Evolutionary conservation across 768 basidiomycete species (phyloP).

Genomic region (Ephemerocybe angulata): DNA sequence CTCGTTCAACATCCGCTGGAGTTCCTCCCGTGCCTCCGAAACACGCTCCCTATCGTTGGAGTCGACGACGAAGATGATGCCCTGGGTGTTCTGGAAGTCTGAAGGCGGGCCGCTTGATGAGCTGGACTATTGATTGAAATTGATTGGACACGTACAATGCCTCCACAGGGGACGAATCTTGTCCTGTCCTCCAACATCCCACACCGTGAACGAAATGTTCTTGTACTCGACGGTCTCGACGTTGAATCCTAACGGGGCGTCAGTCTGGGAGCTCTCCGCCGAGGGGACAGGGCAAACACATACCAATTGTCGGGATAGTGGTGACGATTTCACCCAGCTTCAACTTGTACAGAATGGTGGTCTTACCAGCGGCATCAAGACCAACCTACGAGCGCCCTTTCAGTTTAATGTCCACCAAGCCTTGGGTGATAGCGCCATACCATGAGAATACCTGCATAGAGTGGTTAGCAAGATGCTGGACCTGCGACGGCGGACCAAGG

Average conservation of each 20-base stretch:
- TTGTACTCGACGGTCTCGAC: conserved; percentile 99
- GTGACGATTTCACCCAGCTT: conserved; percentile 99
- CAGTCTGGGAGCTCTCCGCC: conserved; percentile 16
- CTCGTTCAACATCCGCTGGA: conserved; percentile 99
- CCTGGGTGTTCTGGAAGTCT: conserved; percentile 99
- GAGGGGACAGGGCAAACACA: conserved; percentile 30
- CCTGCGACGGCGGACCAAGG: conserved; percentile 20
- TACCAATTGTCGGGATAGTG: conserved; percentile 99
- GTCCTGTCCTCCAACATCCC: conserved; percentile 99
- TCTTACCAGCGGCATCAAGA: conserved; percentile 99
- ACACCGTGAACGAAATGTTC: conserved; percentile 99
- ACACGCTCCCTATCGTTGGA: conserved; percentile 99
- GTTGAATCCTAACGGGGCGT: conserved; percentile 79
- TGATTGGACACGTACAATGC: conserved; percentile 75
- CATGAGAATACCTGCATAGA: conserved; percentile 89
- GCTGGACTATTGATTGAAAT: conserved; percentile 11
- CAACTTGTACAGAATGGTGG: conserved; percentile 97
- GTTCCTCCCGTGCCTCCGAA: conserved; percentile 96
- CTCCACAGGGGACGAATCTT: conserved; percentile 99
- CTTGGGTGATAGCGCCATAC: conserved; percentile 37
- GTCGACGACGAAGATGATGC: conserved; percentile 99
- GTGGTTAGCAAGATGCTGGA: conserved; percentile 26
- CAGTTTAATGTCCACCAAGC: conserved; percentile 16
- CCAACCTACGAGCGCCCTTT: conserved; percentile 63
- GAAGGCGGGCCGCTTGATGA: conserved; percentile 18